Evolutionary conservation across 257 asterid species (phyloP).

Genomic region (Solanum appendiculatum): DNA sequence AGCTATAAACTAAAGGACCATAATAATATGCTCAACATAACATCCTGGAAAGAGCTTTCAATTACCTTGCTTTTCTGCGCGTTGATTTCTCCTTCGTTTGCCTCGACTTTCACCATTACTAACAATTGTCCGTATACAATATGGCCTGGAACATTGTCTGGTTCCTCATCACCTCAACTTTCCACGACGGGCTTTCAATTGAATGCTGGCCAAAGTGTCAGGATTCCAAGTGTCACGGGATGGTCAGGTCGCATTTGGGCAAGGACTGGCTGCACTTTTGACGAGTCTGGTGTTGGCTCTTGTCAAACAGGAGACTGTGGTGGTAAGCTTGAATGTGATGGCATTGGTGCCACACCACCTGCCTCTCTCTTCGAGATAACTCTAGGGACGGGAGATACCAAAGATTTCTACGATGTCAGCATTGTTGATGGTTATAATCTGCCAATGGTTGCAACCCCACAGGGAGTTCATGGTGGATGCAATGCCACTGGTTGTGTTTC

Average conservation of each 20-base stretch:
- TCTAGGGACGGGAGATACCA: conserved; percentile 45
- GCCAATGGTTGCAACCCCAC: conserved; percentile 51
- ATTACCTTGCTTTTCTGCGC: conserved; percentile 9
- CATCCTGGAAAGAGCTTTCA: conserved; percentile 9
- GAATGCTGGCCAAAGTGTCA: conserved; percentile 44
- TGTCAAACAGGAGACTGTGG: conserved; percentile 84
- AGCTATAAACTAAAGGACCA: neutral
- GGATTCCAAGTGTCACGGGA: conserved; percentile 41
- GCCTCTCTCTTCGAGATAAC: conserved; percentile 81
- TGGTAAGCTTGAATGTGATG: conserved; percentile 64
- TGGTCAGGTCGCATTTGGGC: conserved; percentile 94
- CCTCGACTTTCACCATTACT: conserved; percentile 38
- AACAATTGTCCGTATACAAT: conserved; percentile 63
- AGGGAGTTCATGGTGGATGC: conserved; percentile 42
- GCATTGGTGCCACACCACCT: conserved; percentile 71
- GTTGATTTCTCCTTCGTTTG: conserved; percentile 17
- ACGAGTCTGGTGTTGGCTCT: conserved; percentile 47
- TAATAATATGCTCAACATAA: conserved; percentile 21
- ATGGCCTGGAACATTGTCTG: conserved; percentile 85
- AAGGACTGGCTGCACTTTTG: conserved; percentile 73
- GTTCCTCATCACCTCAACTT: conserved; percentile 59
- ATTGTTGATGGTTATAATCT: conserved; percentile 73
- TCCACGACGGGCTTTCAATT: conserved; percentile 66
- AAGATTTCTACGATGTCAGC: conserved; percentile 75
- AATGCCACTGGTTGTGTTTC: conserved; percentile 65